Percentiles rank a stretch among this genome's conserved stretches.
Evolutionary conservation across 1,284 basidiomycete species (phyloP).

Genomic region (Leccinum pallidistipes): DNA sequence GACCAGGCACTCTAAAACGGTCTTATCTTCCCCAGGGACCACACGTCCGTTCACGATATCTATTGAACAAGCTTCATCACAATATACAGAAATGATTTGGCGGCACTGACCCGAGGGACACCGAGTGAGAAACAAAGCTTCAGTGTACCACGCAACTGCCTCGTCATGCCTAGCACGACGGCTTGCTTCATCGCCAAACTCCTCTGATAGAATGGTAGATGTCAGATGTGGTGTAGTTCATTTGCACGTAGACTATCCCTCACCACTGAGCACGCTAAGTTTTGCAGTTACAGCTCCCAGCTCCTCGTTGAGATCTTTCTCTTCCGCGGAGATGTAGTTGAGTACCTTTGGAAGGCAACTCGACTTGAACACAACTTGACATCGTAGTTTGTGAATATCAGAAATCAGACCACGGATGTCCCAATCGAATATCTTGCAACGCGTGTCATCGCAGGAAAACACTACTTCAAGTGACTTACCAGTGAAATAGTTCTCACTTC

Average conservation of each 20-base stretch:
- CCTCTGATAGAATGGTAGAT: neutral
- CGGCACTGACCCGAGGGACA: neutral
- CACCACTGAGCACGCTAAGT: neutral
- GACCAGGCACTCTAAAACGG: neutral
- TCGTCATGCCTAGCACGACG: neutral
- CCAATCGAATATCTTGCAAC: conserved; percentile 14
- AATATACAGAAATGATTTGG: too few species aligned
- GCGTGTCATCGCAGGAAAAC: neutral
- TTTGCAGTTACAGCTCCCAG: neutral
- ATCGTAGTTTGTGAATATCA: neutral
- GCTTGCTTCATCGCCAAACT: conserved; percentile 5
- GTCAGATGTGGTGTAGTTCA: neutral
- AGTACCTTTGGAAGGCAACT: neutral
- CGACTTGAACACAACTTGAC: neutral
- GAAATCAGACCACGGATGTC: neutral
- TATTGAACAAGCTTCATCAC: neutral
- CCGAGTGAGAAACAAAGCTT: conserved; percentile 3
- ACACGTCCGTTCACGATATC: neutral
- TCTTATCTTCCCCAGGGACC: too few species aligned
- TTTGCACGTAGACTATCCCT: neutral
- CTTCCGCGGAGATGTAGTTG: neutral
- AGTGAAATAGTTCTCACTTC: conserved; percentile 1
- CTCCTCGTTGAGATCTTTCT: neutral
- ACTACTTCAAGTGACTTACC: neutral
- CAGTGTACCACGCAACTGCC: conserved; percentile 10